phyloP scores from a whole-genome alignment of 2,329 filamentous ascomycete species.

The Ambrosiella cleistominuta region DNA sequence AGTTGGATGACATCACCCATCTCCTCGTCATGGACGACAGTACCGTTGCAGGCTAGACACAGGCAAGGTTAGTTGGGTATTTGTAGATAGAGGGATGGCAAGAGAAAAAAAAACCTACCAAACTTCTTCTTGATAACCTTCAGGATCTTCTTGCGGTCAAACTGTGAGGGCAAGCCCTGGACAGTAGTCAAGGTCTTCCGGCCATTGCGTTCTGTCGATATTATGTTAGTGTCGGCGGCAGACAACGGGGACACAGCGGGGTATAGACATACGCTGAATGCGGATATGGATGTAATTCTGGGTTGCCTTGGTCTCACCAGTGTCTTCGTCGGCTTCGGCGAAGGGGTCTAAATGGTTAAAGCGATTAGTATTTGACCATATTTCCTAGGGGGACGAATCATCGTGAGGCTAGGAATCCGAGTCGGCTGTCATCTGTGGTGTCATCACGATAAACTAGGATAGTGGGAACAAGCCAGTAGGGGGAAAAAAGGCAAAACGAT shows the following conservation, averaged over 20 bases:
- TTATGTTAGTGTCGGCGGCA: not conserved
- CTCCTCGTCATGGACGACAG: constrained; percentile 85
- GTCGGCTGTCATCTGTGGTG: too few species aligned
- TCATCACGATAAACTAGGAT: not conserved
- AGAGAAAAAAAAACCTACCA: constrained; percentile 35
- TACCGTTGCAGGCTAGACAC: constrained; percentile 87
- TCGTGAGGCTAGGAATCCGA: too few species aligned
- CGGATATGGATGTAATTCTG: constrained; percentile 99
- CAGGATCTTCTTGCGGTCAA: constrained; percentile 98
- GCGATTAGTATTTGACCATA: too few species aligned
- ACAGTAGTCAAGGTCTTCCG: constrained; percentile 99
- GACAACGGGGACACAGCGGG: constrained; percentile 4
- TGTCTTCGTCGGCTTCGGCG: constrained; percentile 99
- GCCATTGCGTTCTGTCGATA: constrained; percentile 83
- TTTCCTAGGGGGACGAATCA: too few species aligned
- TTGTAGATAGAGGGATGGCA: not conserved
- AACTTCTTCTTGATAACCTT: constrained; percentile 99
- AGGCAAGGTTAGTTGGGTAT: constrained; percentile 16
- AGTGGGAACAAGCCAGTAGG: not conserved
- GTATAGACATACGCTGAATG: constrained; percentile 70
- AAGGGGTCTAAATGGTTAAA: constrained; percentile 63
- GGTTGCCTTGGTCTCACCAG: constrained; percentile 83
- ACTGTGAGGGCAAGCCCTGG: constrained; percentile 96
- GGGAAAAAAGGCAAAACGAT: too few species aligned
- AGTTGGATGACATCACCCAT: constrained; percentile 99